Evolutionary conservation across 2,329 filamentous ascomycete species (phyloP).

Genomic region (Trichoderma lentiforme): DNA sequence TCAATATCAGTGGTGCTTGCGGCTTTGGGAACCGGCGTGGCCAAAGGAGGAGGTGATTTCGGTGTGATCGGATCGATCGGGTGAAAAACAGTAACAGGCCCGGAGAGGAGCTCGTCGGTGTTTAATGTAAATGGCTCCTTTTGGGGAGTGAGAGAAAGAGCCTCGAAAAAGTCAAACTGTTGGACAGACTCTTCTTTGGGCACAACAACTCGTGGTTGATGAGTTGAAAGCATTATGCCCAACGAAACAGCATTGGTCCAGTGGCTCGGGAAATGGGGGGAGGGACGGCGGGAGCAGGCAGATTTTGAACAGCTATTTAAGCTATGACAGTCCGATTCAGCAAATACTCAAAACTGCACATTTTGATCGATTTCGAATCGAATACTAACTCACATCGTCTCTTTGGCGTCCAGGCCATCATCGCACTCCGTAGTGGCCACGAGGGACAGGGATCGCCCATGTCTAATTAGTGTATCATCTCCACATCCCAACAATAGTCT

Average conservation of each 20-base stretch:
- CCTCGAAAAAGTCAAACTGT: conserved; percentile 12
- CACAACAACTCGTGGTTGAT: background rate
- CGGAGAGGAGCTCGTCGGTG: background rate
- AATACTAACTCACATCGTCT: background rate
- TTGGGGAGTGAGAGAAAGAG: conserved; percentile 10
- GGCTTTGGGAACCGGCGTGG: background rate
- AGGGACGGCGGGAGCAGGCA: background rate
- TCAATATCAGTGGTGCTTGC: background rate
- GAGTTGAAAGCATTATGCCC: conserved; percentile 2
- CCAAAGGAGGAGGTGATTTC: background rate
- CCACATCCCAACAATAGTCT: conserved; percentile 3
- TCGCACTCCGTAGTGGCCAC: background rate
- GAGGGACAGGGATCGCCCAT: conserved; percentile 4
- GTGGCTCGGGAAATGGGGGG: background rate
- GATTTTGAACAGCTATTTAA: background rate
- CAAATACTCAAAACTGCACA: too few relatives aligned
- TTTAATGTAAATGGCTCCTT: conserved; percentile 1
- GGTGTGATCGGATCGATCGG: background rate
- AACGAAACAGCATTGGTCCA: background rate
- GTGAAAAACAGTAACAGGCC: background rate
- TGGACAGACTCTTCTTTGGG: background rate
- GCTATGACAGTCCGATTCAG: background rate
- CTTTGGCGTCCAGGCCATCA: background rate
- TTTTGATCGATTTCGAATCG: background rate
- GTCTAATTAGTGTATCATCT: background rate